Percentiles rank a stretch among this genome's conserved stretches.
These are phyloP conservation scores for Fomitopsis schrenkii DNA, from an alignment of 1,284 basidiomycete genomes.

Conservation along the genomic window DNA sequence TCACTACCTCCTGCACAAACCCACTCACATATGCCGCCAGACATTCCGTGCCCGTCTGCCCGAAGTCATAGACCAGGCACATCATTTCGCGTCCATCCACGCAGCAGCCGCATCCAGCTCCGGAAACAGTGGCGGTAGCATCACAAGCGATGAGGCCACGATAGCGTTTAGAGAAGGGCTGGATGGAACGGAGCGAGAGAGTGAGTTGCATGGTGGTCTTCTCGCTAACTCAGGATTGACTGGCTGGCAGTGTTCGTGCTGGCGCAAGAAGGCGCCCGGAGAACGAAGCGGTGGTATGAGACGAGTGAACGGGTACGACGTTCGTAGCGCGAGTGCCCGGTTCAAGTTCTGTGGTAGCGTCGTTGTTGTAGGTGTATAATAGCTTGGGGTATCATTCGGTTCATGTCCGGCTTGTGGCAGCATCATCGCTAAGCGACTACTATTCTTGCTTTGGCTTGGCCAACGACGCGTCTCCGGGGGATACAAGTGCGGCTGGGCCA, in stretches of 20 bases:
- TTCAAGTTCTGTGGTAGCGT: background rate
- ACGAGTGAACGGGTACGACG: conserved; percentile 51
- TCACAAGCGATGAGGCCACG: conserved; percentile 53
- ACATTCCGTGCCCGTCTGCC: conserved; percentile 77
- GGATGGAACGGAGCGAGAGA: conserved; percentile 82
- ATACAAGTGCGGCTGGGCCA: background rate
- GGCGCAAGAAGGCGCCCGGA: conserved; percentile 76
- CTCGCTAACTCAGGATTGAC: background rate
- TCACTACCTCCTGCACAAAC: background rate
- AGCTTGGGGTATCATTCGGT: too few species aligned
- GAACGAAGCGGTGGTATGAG: conserved; percentile 83
- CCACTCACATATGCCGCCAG: conserved; percentile 33
- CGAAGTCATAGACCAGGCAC: conserved; percentile 85
- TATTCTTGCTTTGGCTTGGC: conserved; percentile 17
- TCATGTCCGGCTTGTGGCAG: too few species aligned
- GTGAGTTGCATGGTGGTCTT: conserved; percentile 42
- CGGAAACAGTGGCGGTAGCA: conserved; percentile 33
- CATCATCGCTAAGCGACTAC: background rate
- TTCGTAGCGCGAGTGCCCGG: conserved; percentile 22
- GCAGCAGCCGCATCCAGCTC: conserved; percentile 32
- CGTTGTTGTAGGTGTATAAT: too few species aligned
- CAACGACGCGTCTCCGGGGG: conserved; percentile 3
- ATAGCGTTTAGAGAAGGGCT: conserved; percentile 84
- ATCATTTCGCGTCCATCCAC: conserved; percentile 79
- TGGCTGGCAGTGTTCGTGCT: conserved; percentile 66